Base-by-base conservation (phyloP, 176 grass and related monocot genomes). In the Puya raimondii region DNA sequence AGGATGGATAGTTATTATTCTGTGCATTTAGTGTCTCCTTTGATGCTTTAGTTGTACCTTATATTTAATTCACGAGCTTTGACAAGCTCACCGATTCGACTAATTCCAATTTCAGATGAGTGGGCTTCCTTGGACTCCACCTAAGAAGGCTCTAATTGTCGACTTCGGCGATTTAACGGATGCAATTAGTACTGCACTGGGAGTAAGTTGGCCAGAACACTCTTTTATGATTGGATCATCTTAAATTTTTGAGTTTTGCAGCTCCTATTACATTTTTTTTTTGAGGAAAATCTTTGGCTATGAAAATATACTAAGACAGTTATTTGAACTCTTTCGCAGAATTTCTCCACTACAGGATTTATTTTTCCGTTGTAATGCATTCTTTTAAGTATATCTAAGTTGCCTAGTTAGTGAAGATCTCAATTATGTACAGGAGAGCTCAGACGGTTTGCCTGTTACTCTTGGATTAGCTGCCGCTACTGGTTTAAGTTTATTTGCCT, bases 381-480 rank as follows among this genome's bases (percentile, higher is more conserved):
- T 23, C 23, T 0, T 14, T 63, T 64, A 26, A 48, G 9, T 21
- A 54, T 71, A 22, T 53, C 10, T 26, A 26, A 26, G 53, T 21
- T 71, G 33, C 50, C 51, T 23, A 56, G 10, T 22, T 26, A 73
- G n/a, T 73, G 14, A 65, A 6, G 16, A 53, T 11, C 25, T 48
- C 10, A 23, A 3, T 29, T 68, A 47, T 77, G 12, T 77, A 12
- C 80, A 93, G 89, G 94, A 88, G 47, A 73, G 68, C 75, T 65
- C 82, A 70, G 87, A 91, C 74, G 84, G 90, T 72, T 71, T 93
- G 33, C 80, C 89, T 14, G 74, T 93, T 58, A 93, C 89, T 51
- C 70, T 99, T 82, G 90, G 87, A 74, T 77, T 99, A 54, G 86
- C 89, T 59, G 89, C 90, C 66, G 94, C 89, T 64, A 80, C 95